Base-by-base conservation (phyloP, 495 filamentous ascomycete genomes). In the Lentithecium fluviatile region DNA sequence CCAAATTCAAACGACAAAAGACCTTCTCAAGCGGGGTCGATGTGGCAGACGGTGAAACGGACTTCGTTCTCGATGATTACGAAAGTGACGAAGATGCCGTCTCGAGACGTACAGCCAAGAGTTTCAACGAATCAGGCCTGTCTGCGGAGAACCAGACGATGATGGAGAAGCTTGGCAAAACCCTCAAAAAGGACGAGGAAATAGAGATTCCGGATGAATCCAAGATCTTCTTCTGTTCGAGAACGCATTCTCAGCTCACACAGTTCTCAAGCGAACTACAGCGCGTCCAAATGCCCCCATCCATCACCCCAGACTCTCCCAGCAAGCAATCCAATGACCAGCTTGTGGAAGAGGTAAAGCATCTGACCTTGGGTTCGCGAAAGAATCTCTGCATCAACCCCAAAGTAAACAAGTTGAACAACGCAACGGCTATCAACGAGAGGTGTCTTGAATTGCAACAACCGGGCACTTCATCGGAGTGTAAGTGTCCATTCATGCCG, bases 311-410 rank as follows among this genome's bases (percentile, higher is more conserved):
- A 69, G 45, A 74, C 38, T 64, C 77, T 65, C 32, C 43, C 34
- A 69, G 60, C 12, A 60, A 74, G 37, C 63, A 65, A 15, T 63
- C 67, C 12, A 61, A 74, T 6, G 45, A 47, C 13, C 4, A 8
- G 20, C 67, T 81, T 10, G 77, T 80, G 34, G 87, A 92, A 68
- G 77, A 80, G 5, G 71, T 97, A 26, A 97, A 94, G 66, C 89
- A 97, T 63, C 74, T 98, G 3, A 85, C 91, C 0, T 75, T 98
- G 8, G 95, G 93, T 4, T 97, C 94, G 0, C 81, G 94, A 25
- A 96, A 93, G 66, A 91, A 91, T 59, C 78, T 98, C 2, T 98
- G 94, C 72, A 96, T 97, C 69, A 96, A 97, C 66, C 80, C 88
- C 3, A 82, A 83, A 24, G 93, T 98, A 15, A 76, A 78, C 40